Evolutionary conservation across 2,329 filamentous ascomycete genomes (phyloP), one percentile per base, ranked within the genome.

Genomic region (Helicocarpus griseus): DNA sequence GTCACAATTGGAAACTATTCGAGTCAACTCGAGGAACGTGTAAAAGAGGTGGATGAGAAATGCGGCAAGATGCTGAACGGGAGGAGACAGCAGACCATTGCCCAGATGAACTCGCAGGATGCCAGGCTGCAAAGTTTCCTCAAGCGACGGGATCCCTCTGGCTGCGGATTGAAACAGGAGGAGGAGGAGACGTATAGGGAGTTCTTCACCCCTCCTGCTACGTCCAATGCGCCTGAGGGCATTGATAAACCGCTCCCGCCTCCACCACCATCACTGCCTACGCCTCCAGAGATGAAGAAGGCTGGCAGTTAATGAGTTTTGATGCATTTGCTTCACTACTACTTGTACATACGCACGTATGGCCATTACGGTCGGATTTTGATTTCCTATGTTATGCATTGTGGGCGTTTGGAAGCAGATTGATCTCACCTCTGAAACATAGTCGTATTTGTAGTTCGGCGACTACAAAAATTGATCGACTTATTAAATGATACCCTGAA

Each of bases 111-210:
- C 9, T 67, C 68, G 6, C 58, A 62, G 50, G 78, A 86, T 55
- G 81, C 83, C 61, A 77, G 89, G 49, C 83, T 97, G 36, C 79
- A 88, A 58, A 81, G 73, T 50, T 97, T 97, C 62, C 58, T 97
- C 53, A 80, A 81, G 61, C 81, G 86, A 53, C 77, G 88, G 57
- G 86, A 93, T 61, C 78, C 78, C 14, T 67, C 67, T 1, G 71
- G 72, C 13, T 68, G 63, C 55, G 72, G 72, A 5, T 59, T 74
- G 49, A 73, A 72, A 53, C 68, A 70, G 33, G 66, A 69, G 26
- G 70, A 73, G 53, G 65, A 70, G 36, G 55, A 62, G n/a, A 61
- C 67, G 11, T 75, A 75, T 60, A 60, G 65, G 35, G 53, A 61
- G 29, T 56, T 65, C 36, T 58, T 72, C 4, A 57, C 61, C 55